These are phyloP conservation scores for Przewalskia tangutica DNA, from an alignment of 257 asterid species.

Conservation along the genomic window DNA sequence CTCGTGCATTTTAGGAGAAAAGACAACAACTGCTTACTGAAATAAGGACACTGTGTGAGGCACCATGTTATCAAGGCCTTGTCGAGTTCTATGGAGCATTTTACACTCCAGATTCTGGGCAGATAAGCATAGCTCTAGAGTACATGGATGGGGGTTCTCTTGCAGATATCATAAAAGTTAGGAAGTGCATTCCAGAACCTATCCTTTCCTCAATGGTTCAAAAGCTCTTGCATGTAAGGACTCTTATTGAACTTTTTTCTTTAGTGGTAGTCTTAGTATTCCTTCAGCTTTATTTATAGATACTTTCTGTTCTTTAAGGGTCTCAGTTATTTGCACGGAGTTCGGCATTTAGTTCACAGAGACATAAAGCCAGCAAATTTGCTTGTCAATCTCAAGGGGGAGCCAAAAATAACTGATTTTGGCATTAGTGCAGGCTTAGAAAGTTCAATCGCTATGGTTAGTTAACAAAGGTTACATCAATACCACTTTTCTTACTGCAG, in stretches of 20 bases:
- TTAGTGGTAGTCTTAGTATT: not conserved
- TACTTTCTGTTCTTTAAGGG: conserved; percentile 49
- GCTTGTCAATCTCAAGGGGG: conserved; percentile 91
- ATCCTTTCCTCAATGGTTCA: conserved; percentile 79
- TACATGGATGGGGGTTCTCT: conserved; percentile 98
- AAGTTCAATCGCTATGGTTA: conserved; percentile 96
- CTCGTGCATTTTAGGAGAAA: conserved; percentile 58
- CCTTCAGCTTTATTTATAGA: not conserved
- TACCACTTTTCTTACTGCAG: not conserved
- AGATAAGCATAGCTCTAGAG: conserved; percentile 93
- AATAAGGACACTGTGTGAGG: conserved; percentile 88
- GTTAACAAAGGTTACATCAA: conserved; percentile 15
- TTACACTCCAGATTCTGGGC: conserved; percentile 96
- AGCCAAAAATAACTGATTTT: conserved; percentile 96
- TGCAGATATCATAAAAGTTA: conserved; percentile 65
- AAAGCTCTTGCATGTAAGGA: conserved; percentile 65
- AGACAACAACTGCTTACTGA: conserved; percentile 97
- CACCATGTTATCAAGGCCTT: conserved; percentile 84
- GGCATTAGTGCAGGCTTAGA: conserved; percentile 98
- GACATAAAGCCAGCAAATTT: conserved; percentile 98
- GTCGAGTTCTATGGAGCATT: conserved; percentile 95
- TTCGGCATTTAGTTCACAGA: conserved; percentile 89
- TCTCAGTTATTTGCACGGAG: conserved; percentile 86
- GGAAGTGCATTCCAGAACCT: conserved; percentile 66
- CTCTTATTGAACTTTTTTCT: conserved; percentile 2